Conservation (phyloP, 2,329 filamentous ascomycete species). For the Beauveria pseudobassiana region DNA sequence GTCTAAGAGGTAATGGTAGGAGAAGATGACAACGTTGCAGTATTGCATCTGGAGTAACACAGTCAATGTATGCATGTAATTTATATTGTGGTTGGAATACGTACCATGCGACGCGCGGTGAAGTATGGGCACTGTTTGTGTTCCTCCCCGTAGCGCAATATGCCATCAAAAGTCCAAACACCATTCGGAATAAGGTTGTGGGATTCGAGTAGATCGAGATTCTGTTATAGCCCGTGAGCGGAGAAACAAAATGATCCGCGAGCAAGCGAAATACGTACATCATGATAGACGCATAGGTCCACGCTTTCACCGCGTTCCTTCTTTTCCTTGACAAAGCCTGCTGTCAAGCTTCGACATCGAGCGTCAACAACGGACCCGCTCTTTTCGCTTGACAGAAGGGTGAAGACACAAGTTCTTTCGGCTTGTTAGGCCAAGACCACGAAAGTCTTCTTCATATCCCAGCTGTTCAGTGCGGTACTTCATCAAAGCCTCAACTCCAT, state of each 20-base stretch:
- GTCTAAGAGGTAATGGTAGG: conserved; percentile 95
- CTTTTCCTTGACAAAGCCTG: conserved; percentile 95
- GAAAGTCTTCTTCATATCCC: conserved; percentile 87
- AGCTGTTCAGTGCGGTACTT: conserved; percentile 86
- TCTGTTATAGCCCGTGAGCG: conserved; percentile 39
- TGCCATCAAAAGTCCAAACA: conserved; percentile 88
- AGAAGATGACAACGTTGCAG: conserved; percentile 99
- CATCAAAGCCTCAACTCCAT: conserved; percentile 87
- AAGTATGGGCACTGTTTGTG: conserved; percentile 98
- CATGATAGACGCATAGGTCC: conserved; percentile 90
- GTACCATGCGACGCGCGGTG: conserved; percentile 84
- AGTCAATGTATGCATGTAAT: neutral
- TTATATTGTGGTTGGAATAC: conserved; percentile 15
- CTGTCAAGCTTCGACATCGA: conserved; percentile 89
- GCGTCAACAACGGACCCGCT: conserved; percentile 91
- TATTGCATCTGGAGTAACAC: conserved; percentile 69
- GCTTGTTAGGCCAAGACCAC: conserved; percentile 86
- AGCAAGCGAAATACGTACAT: conserved; percentile 44
- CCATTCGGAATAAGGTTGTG: conserved; percentile 92
- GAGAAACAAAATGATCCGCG: neutral
- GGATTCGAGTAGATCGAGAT: conserved; percentile 87
- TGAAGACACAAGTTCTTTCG: conserved; percentile 96
- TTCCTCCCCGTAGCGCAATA: conserved; percentile 84
- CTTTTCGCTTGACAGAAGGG: conserved; percentile 94
- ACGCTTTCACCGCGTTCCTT: conserved; percentile 93